These are phyloP conservation scores for Larix kaempferi DNA, from an alignment of 75 land plant species.

Conservation along the genomic window DNA sequence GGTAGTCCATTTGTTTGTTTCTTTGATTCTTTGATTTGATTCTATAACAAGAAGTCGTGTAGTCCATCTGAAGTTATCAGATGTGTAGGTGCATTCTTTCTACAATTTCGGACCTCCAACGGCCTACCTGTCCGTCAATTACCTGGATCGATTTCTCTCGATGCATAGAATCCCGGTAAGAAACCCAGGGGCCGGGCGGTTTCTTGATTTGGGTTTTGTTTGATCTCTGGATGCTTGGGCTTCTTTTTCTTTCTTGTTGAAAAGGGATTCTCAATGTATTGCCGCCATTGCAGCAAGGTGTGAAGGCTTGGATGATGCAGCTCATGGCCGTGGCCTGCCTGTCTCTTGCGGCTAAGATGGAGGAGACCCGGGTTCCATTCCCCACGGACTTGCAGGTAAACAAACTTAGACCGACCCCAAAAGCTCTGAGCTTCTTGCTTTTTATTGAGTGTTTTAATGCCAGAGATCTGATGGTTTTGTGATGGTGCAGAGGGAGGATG, in stretches of 20 bases:
- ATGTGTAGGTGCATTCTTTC: slow-evolving; percentile 50
- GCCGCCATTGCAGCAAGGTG: too few species aligned
- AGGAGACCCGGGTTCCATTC: slow-evolving; percentile 71
- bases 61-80: not conserved
- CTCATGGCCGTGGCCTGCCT: slow-evolving; percentile 22
- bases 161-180: slow-evolving; percentile 46
- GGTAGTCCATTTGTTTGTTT: slow-evolving; percentile 11
- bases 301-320: too few species aligned
- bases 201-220: too few species aligned
- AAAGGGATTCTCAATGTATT: too few species aligned
- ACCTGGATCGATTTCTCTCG: slow-evolving; percentile 71
- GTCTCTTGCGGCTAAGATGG: slow-evolving; percentile 74
- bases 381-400: slow-evolving; percentile 56
- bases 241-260: too few species aligned
- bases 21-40: not conserved
- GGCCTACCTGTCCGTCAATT: slow-evolving; percentile 59
- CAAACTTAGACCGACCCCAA: too few species aligned
- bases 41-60: not conserved
- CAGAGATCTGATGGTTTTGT: not conserved
- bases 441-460: not conserved
- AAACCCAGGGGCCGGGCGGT: too few species aligned
- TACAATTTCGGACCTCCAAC: slow-evolving; percentile 62
- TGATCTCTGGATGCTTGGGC: too few species aligned
- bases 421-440: not conserved
- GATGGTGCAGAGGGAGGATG: slow-evolving; percentile 41